These are phyloP conservation scores for Boletales sp. DNA, from an alignment of 768 basidiomycete genomes.

Conservation along the genomic window DNA sequence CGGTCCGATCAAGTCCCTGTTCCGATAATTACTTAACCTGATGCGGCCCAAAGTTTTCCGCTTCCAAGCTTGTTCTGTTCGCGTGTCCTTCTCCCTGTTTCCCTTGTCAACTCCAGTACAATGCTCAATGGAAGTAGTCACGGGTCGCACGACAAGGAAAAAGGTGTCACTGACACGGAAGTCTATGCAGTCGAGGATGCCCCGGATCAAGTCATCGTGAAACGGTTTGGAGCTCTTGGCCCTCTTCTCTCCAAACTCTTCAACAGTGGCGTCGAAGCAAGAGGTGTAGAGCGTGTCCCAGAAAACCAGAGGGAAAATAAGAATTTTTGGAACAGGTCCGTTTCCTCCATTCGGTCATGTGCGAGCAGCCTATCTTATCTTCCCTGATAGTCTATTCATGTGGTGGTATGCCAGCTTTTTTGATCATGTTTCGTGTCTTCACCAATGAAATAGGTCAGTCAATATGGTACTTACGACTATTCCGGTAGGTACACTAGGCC, in stretches of 20 bases:
- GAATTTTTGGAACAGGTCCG: conserved; percentile 44
- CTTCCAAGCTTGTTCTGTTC: not conserved
- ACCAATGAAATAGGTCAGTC: conserved; percentile 36
- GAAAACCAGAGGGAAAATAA: conserved; percentile 45
- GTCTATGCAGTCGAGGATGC: conserved; percentile 18
- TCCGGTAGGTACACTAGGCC: conserved; percentile 48
- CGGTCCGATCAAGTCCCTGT: too few species aligned
- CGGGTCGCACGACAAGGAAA: conserved; percentile 19
- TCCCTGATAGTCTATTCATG: conserved; percentile 36
- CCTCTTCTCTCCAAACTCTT: conserved; percentile 39
- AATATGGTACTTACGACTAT: conserved; percentile 47
- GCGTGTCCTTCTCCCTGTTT: not conserved
- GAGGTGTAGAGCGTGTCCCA: conserved; percentile 52
- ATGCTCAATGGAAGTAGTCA: conserved; percentile 7
- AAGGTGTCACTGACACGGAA: not conserved
- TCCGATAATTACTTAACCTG: too few species aligned
- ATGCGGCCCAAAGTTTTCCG: too few species aligned
- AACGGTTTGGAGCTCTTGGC: conserved; percentile 29
- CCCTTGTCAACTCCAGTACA: too few species aligned
- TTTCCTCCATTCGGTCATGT: conserved; percentile 2
- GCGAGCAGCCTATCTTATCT: not conserved
- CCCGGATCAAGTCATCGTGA: conserved; percentile 26
- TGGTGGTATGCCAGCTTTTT: conserved; percentile 35
- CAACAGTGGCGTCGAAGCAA: conserved; percentile 49
- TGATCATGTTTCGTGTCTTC: not conserved